Evolutionary conservation across 1,139 yeast species (phyloP), one percentile per base, ranked within the genome.

Genomic region (Yamadazyma dushanensis): DNA sequence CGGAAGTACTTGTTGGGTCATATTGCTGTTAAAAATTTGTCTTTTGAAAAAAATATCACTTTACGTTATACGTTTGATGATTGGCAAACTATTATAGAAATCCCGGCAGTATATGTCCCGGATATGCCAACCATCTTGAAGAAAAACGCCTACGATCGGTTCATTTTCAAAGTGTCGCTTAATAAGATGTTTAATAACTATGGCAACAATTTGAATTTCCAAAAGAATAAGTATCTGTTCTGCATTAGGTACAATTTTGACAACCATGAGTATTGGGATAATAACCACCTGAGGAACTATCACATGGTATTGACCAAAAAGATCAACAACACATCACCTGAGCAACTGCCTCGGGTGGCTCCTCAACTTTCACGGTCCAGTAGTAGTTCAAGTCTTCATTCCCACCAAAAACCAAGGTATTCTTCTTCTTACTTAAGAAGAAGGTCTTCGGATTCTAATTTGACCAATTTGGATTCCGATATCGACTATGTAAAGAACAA

Each of bases 31-130:
- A 73, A 74, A 50, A 87, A 87, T 57, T 31, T 85, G 14, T 68
- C 84, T 1, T 87, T 71, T 57, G 73, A 78, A 37, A 87, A 87
- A 60, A 56, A 59, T 33, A 78, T 87, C 18, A 68, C 74, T 15
- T 70, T 84, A 14, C 70, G 88, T 34, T 81, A 83, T 54, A 76
- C 94, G 0, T 61, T 76, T 37, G 90, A 87, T 57, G 59, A 72
- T 46, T 87, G 96, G 96, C 64, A 67, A 35, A 80, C 92, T 0
- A 76, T 82, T 23, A 71, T 80, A 26, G 92, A 85, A 53, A 74
- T 83, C 20, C 80, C 78, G 22, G 83, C 94, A 2, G 55, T 56
- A 6, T 87, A 77, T 59, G 70, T 74, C n/a, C 72, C 76, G 4
- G 88, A 83, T 43, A 56, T 71, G 5, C 83, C 89, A 6, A 63